Percentiles rank a stretch among this genome's conserved stretches.
Evolutionary conservation across 73 alveolate genomes (phyloP).

Genomic region (Halteria grandinella): DNA sequence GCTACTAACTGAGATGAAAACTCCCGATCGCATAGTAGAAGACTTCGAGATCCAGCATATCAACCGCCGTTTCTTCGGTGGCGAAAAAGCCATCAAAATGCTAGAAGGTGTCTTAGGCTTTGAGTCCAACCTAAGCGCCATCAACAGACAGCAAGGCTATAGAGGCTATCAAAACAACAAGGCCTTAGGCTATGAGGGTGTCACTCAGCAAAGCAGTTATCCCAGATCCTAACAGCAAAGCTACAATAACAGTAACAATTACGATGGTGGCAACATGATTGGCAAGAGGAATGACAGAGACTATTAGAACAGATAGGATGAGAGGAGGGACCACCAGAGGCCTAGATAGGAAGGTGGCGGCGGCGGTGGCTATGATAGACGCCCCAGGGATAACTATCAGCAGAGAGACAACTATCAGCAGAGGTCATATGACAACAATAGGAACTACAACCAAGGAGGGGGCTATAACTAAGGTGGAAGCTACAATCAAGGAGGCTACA

Average conservation of each 20-base stretch:
- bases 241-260: slow-evolving; percentile 29
- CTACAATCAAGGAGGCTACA: too few relatives aligned
- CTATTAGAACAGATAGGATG: slow-evolving; percentile 11
- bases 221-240: too few relatives aligned
- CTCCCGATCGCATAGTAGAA: slow-evolving; percentile 10
- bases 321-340: not conserved
- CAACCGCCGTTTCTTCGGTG: slow-evolving; percentile 39
- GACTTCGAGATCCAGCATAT: slow-evolving; percentile 31
- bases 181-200: not conserved
- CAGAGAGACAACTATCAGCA: not conserved
- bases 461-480: not conserved
- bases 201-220: not conserved
- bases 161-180: slow-evolving; percentile 23
- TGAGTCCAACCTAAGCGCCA: slow-evolving; percentile 23
- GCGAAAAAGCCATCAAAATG: slow-evolving; percentile 45
- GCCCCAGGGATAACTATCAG: not conserved
- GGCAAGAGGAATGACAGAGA: slow-evolving; percentile 42
- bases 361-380: not conserved
- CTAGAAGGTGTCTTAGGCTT: slow-evolving; percentile 40
- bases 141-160: not conserved
- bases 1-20: slow-evolving; percentile 22
- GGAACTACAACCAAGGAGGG: not conserved
- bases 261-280: not conserved
- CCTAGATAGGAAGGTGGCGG: not conserved
- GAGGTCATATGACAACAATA: not conserved